These are phyloP conservation scores for Microdochium trichocladiopsis DNA, from an alignment of 2,329 filamentous ascomycete genomes.

Conservation along the genomic window DNA sequence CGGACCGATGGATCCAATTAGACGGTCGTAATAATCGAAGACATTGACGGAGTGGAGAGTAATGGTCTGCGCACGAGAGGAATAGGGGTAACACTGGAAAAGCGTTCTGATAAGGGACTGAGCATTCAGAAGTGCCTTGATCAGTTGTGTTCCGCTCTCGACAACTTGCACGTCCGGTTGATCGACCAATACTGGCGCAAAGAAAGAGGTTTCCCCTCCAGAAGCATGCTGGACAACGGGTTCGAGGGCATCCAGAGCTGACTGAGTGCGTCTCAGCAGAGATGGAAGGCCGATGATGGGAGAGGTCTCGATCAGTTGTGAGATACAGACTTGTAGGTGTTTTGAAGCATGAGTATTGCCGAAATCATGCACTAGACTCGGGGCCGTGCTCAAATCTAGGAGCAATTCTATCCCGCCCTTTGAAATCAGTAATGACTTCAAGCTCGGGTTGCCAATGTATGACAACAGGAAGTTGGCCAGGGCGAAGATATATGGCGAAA, in stretches of 20 bases:
- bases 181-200: conserved; percentile 33
- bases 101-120: conserved; percentile 72
- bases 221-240: conserved; percentile 49
- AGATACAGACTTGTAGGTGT: conserved; percentile 66
- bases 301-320: conserved; percentile 72
- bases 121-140: conserved; percentile 70
- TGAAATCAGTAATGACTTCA: conserved; percentile 70
- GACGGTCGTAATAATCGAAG: conserved; percentile 71
- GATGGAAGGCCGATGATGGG: conserved; percentile 77
- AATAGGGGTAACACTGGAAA: conserved; percentile 66
- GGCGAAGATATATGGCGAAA: conserved; percentile 67
- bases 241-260: conserved; percentile 48
- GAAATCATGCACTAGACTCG: conserved; percentile 71
- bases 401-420: conserved; percentile 76
- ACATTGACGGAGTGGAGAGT: conserved; percentile 74
- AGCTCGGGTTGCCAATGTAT: conserved; percentile 66
- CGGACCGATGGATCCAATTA: conserved; percentile 69
- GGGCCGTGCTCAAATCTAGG: conserved; percentile 75
- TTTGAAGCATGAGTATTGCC: conserved; percentile 60
- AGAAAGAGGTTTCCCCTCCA: conserved; percentile 52
- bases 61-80: conserved; percentile 54
- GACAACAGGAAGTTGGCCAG: conserved; percentile 67
- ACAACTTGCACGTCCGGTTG: conserved; percentile 14
- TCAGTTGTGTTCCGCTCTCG: conserved; percentile 63
- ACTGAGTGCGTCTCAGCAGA: conserved; percentile 66